These are phyloP conservation scores for Mortierella alpina DNA, from an alignment of 192 early-diverging fungal species.

Conservation along the genomic window DNA sequence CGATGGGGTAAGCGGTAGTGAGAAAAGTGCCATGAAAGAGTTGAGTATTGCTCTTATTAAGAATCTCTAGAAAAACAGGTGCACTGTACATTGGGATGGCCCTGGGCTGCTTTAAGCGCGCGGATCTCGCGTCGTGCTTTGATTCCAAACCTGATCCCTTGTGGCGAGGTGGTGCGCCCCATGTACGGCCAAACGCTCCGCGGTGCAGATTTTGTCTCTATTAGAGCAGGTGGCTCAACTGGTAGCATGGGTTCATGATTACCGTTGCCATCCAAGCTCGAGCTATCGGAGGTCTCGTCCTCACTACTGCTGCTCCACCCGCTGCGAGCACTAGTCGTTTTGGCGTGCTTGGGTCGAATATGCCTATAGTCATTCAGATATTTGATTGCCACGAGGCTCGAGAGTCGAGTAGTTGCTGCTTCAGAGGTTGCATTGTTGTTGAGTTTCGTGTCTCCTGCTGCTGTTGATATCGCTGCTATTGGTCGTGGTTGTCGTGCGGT, in stretches of 20 bases:
- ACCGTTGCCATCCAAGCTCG: background rate
- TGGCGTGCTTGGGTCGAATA: background rate
- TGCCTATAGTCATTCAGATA: conserved; percentile 31
- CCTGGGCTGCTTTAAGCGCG: conserved; percentile 37
- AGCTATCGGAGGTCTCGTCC: conserved; percentile 8
- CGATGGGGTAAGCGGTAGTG: background rate
- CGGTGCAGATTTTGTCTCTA: background rate
- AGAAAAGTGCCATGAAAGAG: background rate
- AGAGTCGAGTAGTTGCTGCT: background rate
- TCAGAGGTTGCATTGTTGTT: background rate
- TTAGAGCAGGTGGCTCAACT: background rate
- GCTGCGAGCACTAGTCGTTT: background rate
- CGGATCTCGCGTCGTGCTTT: conserved; percentile 42
- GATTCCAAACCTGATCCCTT: conserved; percentile 27
- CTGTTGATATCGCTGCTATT: background rate
- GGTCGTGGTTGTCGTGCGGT: background rate
- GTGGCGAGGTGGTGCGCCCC: conserved; percentile 3
- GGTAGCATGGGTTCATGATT: too few species aligned
- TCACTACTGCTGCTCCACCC: conserved; percentile 11
- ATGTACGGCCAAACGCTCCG: conserved; percentile 1
- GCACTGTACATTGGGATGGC: conserved; percentile 32
- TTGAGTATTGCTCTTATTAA: background rate
- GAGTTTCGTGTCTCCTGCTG: background rate
- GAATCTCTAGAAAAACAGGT: background rate
- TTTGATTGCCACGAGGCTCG: conserved; percentile 31